phyloP scores from a whole-genome alignment of 306 rosid species.

The Rubus idaeus region DNA sequence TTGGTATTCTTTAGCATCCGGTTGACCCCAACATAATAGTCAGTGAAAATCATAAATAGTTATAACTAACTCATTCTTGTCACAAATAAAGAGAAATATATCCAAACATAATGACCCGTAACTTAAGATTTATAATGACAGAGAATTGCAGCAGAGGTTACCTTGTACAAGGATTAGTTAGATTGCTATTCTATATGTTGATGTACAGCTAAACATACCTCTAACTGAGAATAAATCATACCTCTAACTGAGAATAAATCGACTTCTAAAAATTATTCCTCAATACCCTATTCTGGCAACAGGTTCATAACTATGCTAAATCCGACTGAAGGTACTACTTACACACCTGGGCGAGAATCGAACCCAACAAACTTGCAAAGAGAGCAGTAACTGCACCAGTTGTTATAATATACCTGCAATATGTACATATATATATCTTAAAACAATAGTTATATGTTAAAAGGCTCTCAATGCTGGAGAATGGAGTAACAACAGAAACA shows the following conservation, averaged over 20 bases:
- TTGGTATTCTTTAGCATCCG: background rate
- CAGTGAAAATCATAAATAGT: background rate
- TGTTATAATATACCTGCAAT: conserved; percentile 66
- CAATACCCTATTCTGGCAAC: conserved; percentile 8
- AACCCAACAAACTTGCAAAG: conserved; percentile 74
- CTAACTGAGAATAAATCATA: too few relatives aligned
- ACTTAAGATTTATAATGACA: too few relatives aligned
- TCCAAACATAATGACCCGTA: background rate
- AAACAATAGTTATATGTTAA: conserved; percentile 1
- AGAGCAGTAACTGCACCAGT: conserved; percentile 83
- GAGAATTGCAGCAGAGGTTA: too few relatives aligned
- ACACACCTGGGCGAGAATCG: conserved; percentile 82
- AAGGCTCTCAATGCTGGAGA: conserved; percentile 6
- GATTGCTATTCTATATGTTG: too few relatives aligned
- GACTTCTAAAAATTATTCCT: too few relatives aligned
- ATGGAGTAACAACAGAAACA: conserved; percentile 7
- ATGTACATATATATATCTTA: conserved; percentile 15
- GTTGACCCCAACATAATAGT: background rate
- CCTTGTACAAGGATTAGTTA: too few relatives aligned
- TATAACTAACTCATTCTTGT: background rate
- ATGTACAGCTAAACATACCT: too few relatives aligned
- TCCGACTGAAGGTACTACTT: conserved; percentile 11
- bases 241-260: too few relatives aligned
- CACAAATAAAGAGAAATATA: background rate
- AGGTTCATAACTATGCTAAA: conserved; percentile 14